Percentiles rank a stretch among this genome's conserved stretches.
These are phyloP conservation scores for Penicillium frequentans DNA, from an alignment of 2,329 filamentous ascomycete genomes.

Conservation along the genomic window DNA sequence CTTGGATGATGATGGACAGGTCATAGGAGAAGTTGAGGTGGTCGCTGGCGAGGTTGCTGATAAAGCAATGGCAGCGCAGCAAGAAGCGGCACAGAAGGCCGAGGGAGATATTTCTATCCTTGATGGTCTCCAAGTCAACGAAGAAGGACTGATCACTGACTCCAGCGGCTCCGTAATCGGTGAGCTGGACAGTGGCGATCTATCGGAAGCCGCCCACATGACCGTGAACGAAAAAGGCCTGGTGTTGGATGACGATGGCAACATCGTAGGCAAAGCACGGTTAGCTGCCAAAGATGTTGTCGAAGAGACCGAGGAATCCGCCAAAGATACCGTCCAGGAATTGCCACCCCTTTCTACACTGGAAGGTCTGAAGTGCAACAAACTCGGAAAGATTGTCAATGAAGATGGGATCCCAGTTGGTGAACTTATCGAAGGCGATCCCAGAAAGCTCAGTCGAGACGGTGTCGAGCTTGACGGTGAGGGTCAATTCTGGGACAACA, in stretches of 20 bases:
- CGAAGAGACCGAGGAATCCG: background rate
- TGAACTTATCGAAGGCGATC: slow-evolving; percentile 55
- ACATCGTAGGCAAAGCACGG: background rate
- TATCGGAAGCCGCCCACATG: background rate
- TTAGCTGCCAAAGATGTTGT: background rate
- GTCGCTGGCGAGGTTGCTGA: background rate
- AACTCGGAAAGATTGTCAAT: slow-evolving; percentile 42
- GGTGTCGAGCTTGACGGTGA: background rate
- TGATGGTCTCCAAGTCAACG: background rate
- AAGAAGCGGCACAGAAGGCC: background rate
- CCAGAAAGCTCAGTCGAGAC: background rate
- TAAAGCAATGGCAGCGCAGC: background rate
- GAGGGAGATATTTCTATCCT: background rate
- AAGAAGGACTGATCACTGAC: background rate
- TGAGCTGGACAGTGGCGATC: background rate
- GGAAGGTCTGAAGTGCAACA: slow-evolving; percentile 41
- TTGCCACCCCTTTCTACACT: background rate
- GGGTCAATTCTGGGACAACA: background rate
- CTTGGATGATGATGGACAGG: background rate
- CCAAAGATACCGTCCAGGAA: background rate
- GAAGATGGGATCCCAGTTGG: slow-evolving; percentile 49
- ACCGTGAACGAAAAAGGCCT: background rate
- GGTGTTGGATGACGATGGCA: background rate
- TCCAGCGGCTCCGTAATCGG: background rate
- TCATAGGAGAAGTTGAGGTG: background rate